Evolutionary conservation across 805 yeast species (phyloP).

Genomic region (Millerozyma miso): DNA sequence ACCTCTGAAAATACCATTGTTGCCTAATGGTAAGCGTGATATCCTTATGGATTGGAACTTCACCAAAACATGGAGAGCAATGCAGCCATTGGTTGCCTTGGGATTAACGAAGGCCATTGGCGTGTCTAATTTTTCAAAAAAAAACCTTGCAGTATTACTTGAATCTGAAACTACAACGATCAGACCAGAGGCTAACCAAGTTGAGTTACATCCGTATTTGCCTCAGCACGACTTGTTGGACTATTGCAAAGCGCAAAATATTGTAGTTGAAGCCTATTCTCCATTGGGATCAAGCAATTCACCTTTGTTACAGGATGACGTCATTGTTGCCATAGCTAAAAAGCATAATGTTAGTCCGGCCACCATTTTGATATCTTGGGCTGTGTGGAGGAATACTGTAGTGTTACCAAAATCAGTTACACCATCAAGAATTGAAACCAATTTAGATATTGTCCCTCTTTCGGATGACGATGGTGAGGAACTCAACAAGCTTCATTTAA

Average conservation of each 20-base stretch:
- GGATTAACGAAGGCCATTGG: constrained; percentile 67
- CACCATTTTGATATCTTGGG: constrained; percentile 56
- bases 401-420: constrained; percentile 39
- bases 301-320: constrained; percentile 45
- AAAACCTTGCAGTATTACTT: constrained; percentile 41
- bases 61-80: constrained; percentile 47
- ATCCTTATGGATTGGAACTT: constrained; percentile 32
- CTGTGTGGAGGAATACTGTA: constrained; percentile 49
- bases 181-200: constrained; percentile 69
- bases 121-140: constrained; percentile 65
- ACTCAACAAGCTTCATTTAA: constrained; percentile 22
- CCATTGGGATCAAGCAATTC: constrained; percentile 58
- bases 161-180: constrained; percentile 43
- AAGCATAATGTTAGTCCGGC: constrained; percentile 44
- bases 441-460: constrained; percentile 31
- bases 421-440: constrained; percentile 26
- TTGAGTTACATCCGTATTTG: constrained; percentile 57
- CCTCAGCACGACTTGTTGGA: constrained; percentile 51
- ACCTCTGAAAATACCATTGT: constrained; percentile 28
- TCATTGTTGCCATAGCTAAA: constrained; percentile 41
- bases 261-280: constrained; percentile 63
- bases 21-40: constrained; percentile 33
- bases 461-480: constrained; percentile 31
- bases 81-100: constrained; percentile 55
- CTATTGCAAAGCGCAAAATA: constrained; percentile 32